A percentile compares a stretch with the other conserved stretches of the same genome.
Evolutionary conservation across 352 stramenopile genomes (phyloP).

Genomic region (Phytopythium montanum): DNA sequence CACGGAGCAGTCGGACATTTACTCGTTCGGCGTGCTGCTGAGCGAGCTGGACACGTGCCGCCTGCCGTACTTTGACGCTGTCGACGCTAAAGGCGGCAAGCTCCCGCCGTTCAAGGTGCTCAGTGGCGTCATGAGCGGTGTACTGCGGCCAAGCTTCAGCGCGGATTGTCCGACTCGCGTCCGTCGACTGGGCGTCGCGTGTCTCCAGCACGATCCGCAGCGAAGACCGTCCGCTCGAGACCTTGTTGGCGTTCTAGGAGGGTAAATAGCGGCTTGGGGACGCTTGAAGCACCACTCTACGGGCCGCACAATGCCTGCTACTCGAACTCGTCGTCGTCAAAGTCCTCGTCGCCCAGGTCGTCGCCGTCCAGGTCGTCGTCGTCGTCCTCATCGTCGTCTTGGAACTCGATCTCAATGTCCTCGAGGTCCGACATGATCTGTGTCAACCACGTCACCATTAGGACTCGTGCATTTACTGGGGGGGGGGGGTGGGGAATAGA

Average conservation of each 20-base stretch:
- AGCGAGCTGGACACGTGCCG: slow-evolving; percentile 36
- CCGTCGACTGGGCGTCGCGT: slow-evolving; percentile 16
- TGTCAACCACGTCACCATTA: not conserved
- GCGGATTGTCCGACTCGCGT: slow-evolving; percentile 31
- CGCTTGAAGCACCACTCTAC: not conserved
- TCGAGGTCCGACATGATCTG: slow-evolving; percentile 11
- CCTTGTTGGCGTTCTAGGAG: not conserved
- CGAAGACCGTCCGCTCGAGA: not conserved
- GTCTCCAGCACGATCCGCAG: slow-evolving; percentile 24
- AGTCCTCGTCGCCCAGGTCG: slow-evolving; percentile 25
- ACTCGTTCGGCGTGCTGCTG: slow-evolving; percentile 57
- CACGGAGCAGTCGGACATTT: slow-evolving; percentile 50
- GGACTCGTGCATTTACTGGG: not conserved
- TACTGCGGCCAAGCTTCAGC: slow-evolving; percentile 36
- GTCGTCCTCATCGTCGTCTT: slow-evolving; percentile 25
- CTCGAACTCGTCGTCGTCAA: slow-evolving; percentile 28
- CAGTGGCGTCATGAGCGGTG: slow-evolving; percentile 33
- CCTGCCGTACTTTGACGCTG: slow-evolving; percentile 28
- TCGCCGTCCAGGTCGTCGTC: slow-evolving; percentile 20
- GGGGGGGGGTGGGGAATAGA: slow-evolving; percentile 6
- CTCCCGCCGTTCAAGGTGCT: slow-evolving; percentile 43
- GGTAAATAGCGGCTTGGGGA: not conserved
- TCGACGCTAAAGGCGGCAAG: slow-evolving; percentile 8
- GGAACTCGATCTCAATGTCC: slow-evolving; percentile 25
- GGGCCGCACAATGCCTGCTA: slow-evolving; percentile 3